Evolutionary conservation across 495 filamentous ascomycete species (phyloP).

Genomic region (Penicillium atrosanguineum): DNA sequence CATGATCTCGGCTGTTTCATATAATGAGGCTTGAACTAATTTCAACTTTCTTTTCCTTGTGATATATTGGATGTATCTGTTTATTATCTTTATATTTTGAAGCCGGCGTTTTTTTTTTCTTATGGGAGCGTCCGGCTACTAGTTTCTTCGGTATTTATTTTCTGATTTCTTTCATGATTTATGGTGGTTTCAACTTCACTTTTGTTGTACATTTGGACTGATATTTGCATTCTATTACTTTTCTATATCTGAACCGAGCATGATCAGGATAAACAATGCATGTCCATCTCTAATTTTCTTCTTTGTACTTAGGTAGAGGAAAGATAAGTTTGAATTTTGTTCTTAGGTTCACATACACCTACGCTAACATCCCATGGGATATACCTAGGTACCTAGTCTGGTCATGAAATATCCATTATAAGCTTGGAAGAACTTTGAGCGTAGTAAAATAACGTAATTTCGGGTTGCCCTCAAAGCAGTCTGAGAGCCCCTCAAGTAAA

Average conservation of each 20-base stretch:
- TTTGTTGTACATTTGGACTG: neutral
- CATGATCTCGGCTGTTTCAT: neutral
- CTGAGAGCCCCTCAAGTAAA: neutral
- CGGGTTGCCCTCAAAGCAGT: too few species aligned
- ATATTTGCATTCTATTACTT: neutral
- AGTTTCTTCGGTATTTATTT: neutral
- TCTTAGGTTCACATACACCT: too few species aligned
- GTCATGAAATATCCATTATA: too few species aligned
- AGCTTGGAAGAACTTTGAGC: neutral
- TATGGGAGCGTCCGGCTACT: neutral
- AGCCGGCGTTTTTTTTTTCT: constrained; percentile 1
- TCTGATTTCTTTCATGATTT: neutral
- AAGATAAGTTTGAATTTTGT: too few species aligned
- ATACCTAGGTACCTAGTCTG: too few species aligned
- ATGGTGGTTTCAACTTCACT: neutral
- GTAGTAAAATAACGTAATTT: neutral
- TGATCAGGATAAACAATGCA: too few species aligned
- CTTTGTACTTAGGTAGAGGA: too few species aligned
- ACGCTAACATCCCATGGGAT: too few species aligned
- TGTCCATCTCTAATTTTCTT: too few species aligned
- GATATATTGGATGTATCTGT: neutral
- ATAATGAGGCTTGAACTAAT: neutral
- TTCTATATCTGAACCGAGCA: too few species aligned
- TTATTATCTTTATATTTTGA: neutral
- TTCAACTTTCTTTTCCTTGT: constrained; percentile 1